Evolutionary conservation across 768 basidiomycete genomes (phyloP).

Genomic region (Lactarius sanguifluus): DNA sequence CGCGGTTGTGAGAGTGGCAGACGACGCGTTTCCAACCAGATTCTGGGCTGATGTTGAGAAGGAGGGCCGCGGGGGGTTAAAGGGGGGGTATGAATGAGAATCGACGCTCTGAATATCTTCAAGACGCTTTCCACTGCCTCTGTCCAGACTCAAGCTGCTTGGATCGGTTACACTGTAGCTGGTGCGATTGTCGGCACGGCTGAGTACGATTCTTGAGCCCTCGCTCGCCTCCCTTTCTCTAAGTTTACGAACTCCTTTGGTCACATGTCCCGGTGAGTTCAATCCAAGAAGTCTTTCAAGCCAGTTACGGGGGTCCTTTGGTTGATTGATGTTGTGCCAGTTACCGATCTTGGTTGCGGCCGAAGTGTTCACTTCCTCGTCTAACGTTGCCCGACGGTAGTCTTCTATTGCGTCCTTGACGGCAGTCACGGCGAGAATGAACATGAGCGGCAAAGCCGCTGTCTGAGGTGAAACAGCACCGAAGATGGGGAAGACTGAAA

Average conservation of each 20-base stretch:
- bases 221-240: constrained; percentile 75
- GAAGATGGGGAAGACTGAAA: constrained; percentile 82
- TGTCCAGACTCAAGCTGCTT: constrained; percentile 24
- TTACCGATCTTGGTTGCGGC: constrained; percentile 86
- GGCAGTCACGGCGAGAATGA: constrained; percentile 86
- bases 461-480: constrained; percentile 82
- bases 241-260: constrained; percentile 82
- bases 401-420: constrained; percentile 97
- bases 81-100: constrained; percentile 32
- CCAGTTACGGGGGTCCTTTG: constrained; percentile 71
- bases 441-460: constrained; percentile 80
- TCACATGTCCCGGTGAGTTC: constrained; percentile 70
- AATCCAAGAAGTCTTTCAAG: constrained; percentile 70
- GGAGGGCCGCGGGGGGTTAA: constrained; percentile 20
- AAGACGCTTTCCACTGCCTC: constrained; percentile 28
- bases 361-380: constrained; percentile 94
- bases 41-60: constrained; percentile 21
- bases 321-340: constrained; percentile 91
- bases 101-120: constrained; percentile 40
- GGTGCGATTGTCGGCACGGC: constrained; percentile 38
- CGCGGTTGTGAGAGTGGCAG: constrained; percentile 16
- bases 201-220: constrained; percentile 63
- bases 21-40: constrained; percentile 10
- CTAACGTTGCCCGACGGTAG: constrained; percentile 82
- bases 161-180: constrained; percentile 38